These are phyloP conservation scores for Yarrowia galli DNA, from an alignment of 1,139 yeast genomes.

Conservation along the genomic window DNA sequence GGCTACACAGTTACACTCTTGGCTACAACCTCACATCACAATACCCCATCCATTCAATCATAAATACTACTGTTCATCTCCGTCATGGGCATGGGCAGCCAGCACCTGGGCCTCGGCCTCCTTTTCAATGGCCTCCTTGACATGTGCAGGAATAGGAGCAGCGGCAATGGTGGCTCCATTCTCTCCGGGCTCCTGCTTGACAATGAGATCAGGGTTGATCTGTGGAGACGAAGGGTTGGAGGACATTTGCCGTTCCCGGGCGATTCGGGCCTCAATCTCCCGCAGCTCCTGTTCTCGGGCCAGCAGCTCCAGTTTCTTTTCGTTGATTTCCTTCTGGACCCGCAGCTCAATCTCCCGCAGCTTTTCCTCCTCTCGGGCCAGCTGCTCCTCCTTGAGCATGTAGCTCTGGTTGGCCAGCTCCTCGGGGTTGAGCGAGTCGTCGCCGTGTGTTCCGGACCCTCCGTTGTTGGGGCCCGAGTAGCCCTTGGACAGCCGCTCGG, in stretches of 20 bases:
- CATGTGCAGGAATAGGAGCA: conserved; percentile 29
- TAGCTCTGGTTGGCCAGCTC: conserved; percentile 54
- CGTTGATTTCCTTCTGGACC: conserved; percentile 86
- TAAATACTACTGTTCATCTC: conserved; percentile 30
- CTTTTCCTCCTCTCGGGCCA: conserved; percentile 46
- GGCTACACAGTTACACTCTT: no score
- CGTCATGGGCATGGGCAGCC: conserved; percentile 32
- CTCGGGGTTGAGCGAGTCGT: conserved; percentile 47
- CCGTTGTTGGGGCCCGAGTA: conserved; percentile 29
- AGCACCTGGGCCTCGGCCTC: conserved; percentile 36
- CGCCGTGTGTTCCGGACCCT: conserved; percentile 20
- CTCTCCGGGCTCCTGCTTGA: conserved; percentile 33
- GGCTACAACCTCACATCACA: no score
- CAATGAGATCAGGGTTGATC: conserved; percentile 22
- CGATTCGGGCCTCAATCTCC: conserved; percentile 77
- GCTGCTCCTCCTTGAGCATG: conserved; percentile 54
- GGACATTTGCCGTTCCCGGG: conserved; percentile 27
- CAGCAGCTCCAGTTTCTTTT: conserved; percentile 81
- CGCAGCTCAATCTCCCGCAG: conserved; percentile 54
- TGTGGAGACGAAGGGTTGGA: conserved; percentile 36
- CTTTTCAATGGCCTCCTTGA: conserved; percentile 31
- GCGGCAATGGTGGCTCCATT: conserved; percentile 9
- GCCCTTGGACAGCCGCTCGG: conserved; percentile 71
- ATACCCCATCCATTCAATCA: conserved; percentile 20
- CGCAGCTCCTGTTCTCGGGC: conserved; percentile 89